These are phyloP conservation scores for Poa annua DNA, from an alignment of 176 grass and related monocot species.

Conservation along the genomic window DNA sequence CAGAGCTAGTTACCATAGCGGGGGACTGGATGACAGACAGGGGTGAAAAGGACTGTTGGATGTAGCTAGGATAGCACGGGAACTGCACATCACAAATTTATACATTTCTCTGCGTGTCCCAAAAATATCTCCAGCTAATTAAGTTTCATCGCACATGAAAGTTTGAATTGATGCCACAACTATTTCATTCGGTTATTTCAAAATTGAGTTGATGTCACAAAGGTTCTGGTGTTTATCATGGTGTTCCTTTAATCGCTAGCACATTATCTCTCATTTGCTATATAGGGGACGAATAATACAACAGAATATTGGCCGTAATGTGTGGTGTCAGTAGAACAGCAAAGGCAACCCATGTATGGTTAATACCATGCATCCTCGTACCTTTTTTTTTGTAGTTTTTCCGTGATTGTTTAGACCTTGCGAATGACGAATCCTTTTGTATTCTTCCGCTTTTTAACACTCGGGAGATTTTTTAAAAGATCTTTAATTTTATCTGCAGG, in stretches of 20 bases:
- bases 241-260: not conserved
- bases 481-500: conserved; percentile 20
- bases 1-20: not conserved
- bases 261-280: not conserved
- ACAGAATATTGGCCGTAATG: not conserved
- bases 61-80: not conserved
- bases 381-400: not conserved
- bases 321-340: not conserved
- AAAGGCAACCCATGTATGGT: not conserved
- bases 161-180: not conserved
- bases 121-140: not conserved
- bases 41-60: conserved; percentile 1
- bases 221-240: not conserved
- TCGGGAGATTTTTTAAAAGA: not conserved
- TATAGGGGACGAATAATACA: not conserved
- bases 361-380: not conserved
- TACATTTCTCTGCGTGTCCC: not conserved
- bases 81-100: not conserved
- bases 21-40: not conserved
- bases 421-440: not conserved
- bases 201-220: not conserved
- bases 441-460: not conserved
- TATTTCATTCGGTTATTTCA: conserved; percentile 1
- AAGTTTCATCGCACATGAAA: not conserved
- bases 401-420: not conserved